phyloP scores from a whole-genome alignment of 352 stramenopile species.

The Lagenidium sp. region DNA sequence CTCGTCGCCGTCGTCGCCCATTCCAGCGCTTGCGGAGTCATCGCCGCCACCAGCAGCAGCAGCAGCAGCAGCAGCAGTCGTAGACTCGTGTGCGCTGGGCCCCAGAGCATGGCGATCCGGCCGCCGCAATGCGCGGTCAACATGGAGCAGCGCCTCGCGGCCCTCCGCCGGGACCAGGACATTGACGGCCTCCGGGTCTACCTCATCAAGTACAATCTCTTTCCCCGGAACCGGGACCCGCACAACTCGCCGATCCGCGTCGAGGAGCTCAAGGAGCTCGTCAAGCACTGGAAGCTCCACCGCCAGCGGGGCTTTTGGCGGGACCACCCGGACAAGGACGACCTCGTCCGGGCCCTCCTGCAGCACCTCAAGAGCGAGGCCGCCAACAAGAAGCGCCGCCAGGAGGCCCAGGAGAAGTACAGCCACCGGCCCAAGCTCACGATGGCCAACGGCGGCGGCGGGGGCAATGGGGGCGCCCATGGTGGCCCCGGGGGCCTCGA shows the following conservation, averaged over 20 bases:
- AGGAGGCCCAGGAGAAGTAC: slow-evolving; percentile 80
- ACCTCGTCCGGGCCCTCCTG: slow-evolving; percentile 79
- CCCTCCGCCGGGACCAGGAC: slow-evolving; percentile 71
- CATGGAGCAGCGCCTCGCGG: slow-evolving; percentile 78
- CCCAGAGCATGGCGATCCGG: slow-evolving; percentile 65
- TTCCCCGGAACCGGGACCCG: slow-evolving; percentile 72
- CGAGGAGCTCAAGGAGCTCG: slow-evolving; percentile 88
- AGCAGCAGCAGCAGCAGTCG: too few relatives aligned
- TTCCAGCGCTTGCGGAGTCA: too few relatives aligned
- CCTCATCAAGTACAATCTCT: slow-evolving; percentile 85
- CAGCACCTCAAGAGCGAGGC: slow-evolving; percentile 80
- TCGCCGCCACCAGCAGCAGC: too few relatives aligned
- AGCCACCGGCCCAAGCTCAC: slow-evolving; percentile 13
- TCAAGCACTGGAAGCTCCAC: slow-evolving; percentile 89
- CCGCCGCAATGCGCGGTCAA: slow-evolving; percentile 76
- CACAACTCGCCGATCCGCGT: slow-evolving; percentile 81
- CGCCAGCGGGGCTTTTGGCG: slow-evolving; percentile 85
- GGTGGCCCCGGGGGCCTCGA: slow-evolving; percentile 8
- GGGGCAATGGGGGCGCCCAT: background rate
- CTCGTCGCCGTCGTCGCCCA: too few relatives aligned
- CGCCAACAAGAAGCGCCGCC: slow-evolving; percentile 66
- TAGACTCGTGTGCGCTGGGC: too few relatives aligned
- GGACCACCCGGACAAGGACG: slow-evolving; percentile 85
- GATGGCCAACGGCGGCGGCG: slow-evolving; percentile 2
- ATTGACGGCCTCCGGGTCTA: slow-evolving; percentile 77